Evolutionary conservation across 2,329 filamentous ascomycete species (phyloP).

Genomic region (Graphilbum ipis-grandicollis): DNA sequence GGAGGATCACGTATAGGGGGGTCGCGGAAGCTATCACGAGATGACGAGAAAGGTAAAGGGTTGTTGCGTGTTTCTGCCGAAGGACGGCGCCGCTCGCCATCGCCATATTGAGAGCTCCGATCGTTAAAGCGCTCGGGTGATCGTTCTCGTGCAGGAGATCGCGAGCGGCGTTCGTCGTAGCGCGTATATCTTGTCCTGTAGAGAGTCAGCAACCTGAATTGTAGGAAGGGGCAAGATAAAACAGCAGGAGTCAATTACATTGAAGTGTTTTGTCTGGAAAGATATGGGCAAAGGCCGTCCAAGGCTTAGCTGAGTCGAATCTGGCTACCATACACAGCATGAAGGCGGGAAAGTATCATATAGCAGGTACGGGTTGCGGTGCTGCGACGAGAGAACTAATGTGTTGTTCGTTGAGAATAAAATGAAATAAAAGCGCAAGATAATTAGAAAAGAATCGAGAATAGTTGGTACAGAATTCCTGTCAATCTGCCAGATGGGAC

Average conservation of each 20-base stretch:
- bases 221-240: neutral
- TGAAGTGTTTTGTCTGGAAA: neutral
- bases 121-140: constrained; percentile 48
- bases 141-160: constrained; percentile 45
- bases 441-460: too few relatives aligned
- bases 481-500: too few relatives aligned
- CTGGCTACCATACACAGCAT: too few relatives aligned
- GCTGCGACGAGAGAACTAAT: too few relatives aligned
- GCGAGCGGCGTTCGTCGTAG: constrained; percentile 47
- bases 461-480: too few relatives aligned
- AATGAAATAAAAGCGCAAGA: too few relatives aligned
- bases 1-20: constrained; percentile 51
- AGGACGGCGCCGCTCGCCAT: constrained; percentile 55
- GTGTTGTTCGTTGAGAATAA: too few relatives aligned
- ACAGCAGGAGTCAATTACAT: constrained; percentile 2
- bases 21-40: constrained; percentile 40
- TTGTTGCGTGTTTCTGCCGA: constrained; percentile 39
- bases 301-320: neutral
- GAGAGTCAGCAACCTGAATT: constrained; percentile 1
- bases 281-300: neutral
- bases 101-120: constrained; percentile 33
- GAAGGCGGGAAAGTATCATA: too few relatives aligned
- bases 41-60: constrained; percentile 40
- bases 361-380: too few relatives aligned
- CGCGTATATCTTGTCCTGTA: constrained; percentile 40